Percentiles rank a stretch among this genome's conserved stretches.
Evolutionary conservation across 2,329 filamentous ascomycete genomes (phyloP).

Genomic region (Aspergillus tubingensis): DNA sequence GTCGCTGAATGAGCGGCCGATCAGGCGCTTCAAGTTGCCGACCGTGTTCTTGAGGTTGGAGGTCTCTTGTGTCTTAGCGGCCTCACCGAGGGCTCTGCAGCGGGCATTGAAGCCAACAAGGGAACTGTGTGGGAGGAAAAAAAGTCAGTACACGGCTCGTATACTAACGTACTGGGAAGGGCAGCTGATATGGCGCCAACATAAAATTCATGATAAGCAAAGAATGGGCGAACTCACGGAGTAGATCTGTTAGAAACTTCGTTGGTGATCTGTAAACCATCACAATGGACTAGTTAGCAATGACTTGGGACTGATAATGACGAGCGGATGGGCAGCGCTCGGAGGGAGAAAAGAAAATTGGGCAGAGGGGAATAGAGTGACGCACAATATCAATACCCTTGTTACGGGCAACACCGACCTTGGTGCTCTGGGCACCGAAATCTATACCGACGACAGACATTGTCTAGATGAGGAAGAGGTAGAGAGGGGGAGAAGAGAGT

Average conservation of each 20-base stretch:
- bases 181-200: not conserved
- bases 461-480: constrained; percentile 33
- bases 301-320: constrained; percentile 5
- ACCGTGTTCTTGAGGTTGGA: constrained; percentile 99
- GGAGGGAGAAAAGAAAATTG: constrained; percentile 14
- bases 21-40: constrained; percentile 85
- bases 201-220: constrained; percentile 12
- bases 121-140: constrained; percentile 58
- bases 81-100: constrained; percentile 88
- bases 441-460: constrained; percentile 78
- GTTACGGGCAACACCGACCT: constrained; percentile 95
- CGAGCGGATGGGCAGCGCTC: not conserved
- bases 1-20: constrained; percentile 81
- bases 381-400: constrained; percentile 98
- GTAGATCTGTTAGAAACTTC: constrained; percentile 98
- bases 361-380: constrained; percentile 24
- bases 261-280: constrained; percentile 78
- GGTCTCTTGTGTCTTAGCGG: constrained; percentile 97
- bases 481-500: constrained; percentile 19
- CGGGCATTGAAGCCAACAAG: constrained; percentile 95
- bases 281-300: constrained; percentile 20
- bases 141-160: constrained; percentile 18
- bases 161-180: not conserved
- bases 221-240: constrained; percentile 68
- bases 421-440: constrained; percentile 94